Conservation (phyloP, 2,329 filamentous ascomycete species). For the Colletotrichum theobromicola region DNA sequence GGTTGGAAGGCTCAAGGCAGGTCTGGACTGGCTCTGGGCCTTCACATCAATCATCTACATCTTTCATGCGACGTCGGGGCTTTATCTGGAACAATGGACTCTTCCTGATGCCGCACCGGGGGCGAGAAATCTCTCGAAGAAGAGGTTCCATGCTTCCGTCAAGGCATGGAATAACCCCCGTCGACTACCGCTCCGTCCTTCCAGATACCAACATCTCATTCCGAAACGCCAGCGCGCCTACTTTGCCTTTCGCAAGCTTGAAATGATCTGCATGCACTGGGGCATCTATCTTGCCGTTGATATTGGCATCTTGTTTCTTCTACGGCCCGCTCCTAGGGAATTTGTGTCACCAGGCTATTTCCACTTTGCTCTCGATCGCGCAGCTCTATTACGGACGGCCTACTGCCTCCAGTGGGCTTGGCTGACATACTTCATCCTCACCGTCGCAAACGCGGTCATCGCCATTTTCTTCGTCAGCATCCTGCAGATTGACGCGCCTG, state of each 20-base stretch:
- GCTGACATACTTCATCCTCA: neutral
- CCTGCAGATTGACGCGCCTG: neutral
- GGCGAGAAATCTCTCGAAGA: rapidly evolving
- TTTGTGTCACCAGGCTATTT: neutral
- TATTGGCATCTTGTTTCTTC: neutral
- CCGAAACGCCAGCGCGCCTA: neutral
- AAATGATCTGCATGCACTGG: neutral
- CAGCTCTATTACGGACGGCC: neutral
- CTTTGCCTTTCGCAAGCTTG: neutral
- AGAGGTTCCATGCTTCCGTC: neutral
- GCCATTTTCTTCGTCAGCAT: neutral
- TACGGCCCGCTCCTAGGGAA: neutral
- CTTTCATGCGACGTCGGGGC: neutral
- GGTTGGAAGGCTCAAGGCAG: neutral
- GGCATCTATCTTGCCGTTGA: neutral
- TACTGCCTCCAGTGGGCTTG: neutral
- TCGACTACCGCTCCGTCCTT: neutral
- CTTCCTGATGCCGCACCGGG: neutral
- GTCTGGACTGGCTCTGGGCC: neutral
- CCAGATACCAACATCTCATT: neutral
- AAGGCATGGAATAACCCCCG: neutral
- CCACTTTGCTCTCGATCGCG: neutral
- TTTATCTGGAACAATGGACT: neutral
- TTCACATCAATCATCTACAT: neutral
- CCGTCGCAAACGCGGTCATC: neutral